A percentile compares a stretch with the other conserved stretches of the same genome.
phyloP scores from a whole-genome alignment of 805 yeast species.

The Barnettozyma vustinii region DNA sequence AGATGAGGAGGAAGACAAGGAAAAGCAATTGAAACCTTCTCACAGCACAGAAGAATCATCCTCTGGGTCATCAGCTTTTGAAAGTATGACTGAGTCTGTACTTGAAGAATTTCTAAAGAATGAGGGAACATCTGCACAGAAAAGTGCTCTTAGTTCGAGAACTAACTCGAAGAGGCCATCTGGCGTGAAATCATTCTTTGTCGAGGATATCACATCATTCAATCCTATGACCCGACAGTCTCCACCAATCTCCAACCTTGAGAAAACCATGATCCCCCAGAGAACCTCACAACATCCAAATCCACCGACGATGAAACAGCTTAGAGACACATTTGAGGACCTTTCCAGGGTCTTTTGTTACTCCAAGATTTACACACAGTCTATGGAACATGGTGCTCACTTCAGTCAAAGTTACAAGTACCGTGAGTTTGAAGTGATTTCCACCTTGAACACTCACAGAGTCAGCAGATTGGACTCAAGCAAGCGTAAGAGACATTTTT shows the following conservation, averaged over 20 bases:
- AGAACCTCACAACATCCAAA: not conserved
- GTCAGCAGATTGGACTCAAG: conserved; percentile 3
- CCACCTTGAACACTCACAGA: not conserved
- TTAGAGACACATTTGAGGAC: not conserved
- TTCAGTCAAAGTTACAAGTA: not conserved
- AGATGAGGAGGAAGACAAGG: not conserved
- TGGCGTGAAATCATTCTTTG: no score
- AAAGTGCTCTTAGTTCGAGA: not conserved
- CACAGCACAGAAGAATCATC: not conserved
- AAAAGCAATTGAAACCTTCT: not conserved
- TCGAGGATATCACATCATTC: no score
- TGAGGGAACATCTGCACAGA: not conserved
- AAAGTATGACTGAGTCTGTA: no score
- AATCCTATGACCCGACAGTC: not conserved
- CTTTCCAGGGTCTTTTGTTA: conserved; percentile 1
- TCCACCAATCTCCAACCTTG: not conserved
- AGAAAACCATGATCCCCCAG: not conserved
- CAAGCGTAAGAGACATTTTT: not conserved
- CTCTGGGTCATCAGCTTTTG: not conserved
- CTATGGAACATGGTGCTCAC: not conserved
- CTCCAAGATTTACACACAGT: conserved; percentile 1
- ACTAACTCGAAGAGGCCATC: no score
- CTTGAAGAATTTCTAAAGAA: no score
- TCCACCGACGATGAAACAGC: not conserved
- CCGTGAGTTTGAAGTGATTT: not conserved